Evolutionary conservation across 768 basidiomycete genomes (phyloP).

Genomic region (Candolleomyces aberdarensis): DNA sequence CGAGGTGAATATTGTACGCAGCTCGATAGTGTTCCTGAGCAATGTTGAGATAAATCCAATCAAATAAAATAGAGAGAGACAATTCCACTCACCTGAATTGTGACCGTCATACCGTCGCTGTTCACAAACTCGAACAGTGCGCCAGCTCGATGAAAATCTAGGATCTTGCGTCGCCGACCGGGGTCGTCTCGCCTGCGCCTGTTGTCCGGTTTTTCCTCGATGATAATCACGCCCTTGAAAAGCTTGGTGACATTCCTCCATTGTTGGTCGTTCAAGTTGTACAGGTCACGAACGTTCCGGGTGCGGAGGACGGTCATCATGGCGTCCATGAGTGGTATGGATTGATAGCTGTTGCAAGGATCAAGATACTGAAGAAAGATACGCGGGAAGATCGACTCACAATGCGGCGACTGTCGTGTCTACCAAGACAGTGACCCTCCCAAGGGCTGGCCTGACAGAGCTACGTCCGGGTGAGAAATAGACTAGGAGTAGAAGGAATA

Average conservation of each 20-base stretch:
- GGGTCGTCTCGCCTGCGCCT: neutral
- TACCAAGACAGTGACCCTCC: conserved; percentile 36
- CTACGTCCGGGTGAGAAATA: conserved; percentile 17
- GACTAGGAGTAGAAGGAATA: neutral
- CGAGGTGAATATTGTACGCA: conserved; percentile 30
- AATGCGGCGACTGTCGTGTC: conserved; percentile 40
- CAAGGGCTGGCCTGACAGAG: conserved; percentile 38
- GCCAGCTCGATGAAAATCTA: conserved; percentile 29
- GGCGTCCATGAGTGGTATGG: neutral
- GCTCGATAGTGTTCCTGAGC: conserved; percentile 8
- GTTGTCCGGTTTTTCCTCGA: neutral
- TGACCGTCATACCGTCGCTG: conserved; percentile 30
- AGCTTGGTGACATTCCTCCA: neutral
- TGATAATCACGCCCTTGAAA: neutral
- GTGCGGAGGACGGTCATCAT: neutral
- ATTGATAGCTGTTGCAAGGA: neutral
- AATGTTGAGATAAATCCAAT: no score
- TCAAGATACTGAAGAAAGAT: neutral
- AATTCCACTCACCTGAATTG: conserved; percentile 32
- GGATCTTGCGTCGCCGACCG: conserved; percentile 13
- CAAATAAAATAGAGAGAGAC: neutral
- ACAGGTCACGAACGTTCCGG: neutral
- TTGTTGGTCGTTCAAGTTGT: neutral
- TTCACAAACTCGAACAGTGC: conserved; percentile 34
- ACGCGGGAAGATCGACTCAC: conserved; percentile 23